Evolutionary conservation across 2,329 filamentous ascomycete species (phyloP), one percentile per base, ranked within the genome.

Genomic region (Geosmithia morbida): DNA sequence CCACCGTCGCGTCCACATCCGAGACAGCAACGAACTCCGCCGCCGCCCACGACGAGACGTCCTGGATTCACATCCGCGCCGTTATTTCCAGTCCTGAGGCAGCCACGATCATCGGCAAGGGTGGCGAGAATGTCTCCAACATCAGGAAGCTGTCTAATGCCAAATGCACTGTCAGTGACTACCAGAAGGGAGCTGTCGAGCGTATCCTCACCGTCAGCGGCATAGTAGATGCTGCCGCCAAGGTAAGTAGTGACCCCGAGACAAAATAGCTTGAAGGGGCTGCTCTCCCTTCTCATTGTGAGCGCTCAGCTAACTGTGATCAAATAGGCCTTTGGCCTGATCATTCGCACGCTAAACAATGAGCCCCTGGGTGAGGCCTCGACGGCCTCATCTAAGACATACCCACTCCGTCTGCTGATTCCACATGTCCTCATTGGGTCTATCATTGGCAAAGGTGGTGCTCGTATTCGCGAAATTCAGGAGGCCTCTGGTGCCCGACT

Each of bases 101-200:
- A 55, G 92, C 92, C 40, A 98, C 92, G 45, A 87, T 96, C 55
- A 98, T 98, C 66, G 92, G 92, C 61, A 98, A 98, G 70, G 90
- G 89, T 53, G 92, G 92, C 62, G 92, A 98, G 72, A 98, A 98
- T 61, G 92, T 98, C 44, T 94, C 89, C 55, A 87, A 94, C 68
- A 97, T 98, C 61, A 82, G 92, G 55, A 87, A 87, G 63, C 75
- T 95, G 68, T 96, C 92, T 46, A 89, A 88, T 57, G 92, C 92
- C 55, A 97, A 97, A 70, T 98, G 92, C 72, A 98, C 92, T 44
- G 92, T 98, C 56, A 96, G 89, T 69, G 92, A 98, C 67, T 98
- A 97, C 61, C 86, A 94, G 56, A 87, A 94, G 61, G 92, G 92
- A 54, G 92, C 92, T 48, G 89, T 97, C 33, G 92, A 98, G 72